phyloP scores from a whole-genome alignment of 1,139 yeast genomes.

The Yamadazyma mexicana region DNA sequence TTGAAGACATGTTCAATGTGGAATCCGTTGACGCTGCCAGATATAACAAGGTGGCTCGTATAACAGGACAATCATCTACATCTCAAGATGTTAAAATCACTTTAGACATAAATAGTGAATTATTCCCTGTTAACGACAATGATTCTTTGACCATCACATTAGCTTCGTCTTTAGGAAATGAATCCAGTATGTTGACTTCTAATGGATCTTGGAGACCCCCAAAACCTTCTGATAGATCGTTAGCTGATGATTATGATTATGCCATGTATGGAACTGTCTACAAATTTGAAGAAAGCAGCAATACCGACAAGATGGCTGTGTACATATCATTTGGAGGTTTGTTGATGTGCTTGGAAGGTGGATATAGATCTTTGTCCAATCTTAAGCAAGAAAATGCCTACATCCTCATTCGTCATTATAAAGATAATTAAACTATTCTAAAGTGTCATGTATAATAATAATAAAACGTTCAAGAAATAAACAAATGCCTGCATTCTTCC shows the following conservation, averaged over 20 bases:
- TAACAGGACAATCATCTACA: constrained; percentile 85
- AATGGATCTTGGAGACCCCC: constrained; percentile 93
- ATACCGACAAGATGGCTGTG: constrained; percentile 75
- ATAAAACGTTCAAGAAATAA: background rate
- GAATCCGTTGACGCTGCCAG: constrained; percentile 85
- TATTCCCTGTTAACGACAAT: constrained; percentile 79
- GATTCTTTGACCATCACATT: constrained; percentile 87
- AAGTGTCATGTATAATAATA: constrained; percentile 1
- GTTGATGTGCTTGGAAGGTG: constrained; percentile 91
- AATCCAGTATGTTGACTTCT: constrained; percentile 52
- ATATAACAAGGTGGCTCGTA: constrained; percentile 89
- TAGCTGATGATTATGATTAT: constrained; percentile 96
- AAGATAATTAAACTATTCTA: constrained; percentile 31
- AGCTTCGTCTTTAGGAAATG: constrained; percentile 74
- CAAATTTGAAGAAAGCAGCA: constrained; percentile 87
- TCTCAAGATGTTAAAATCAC: constrained; percentile 82
- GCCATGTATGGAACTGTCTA: constrained; percentile 99
- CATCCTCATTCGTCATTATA: constrained; percentile 76
- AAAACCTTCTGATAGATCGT: constrained; percentile 73
- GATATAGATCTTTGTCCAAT: constrained; percentile 82
- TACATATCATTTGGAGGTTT: constrained; percentile 96
- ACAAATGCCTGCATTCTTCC: too few species aligned
- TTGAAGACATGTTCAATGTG: constrained; percentile 91
- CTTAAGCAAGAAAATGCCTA: constrained; percentile 95
- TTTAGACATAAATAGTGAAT: constrained; percentile 87